Percentiles rank a stretch among this genome's conserved stretches.
phyloP scores from a whole-genome alignment of 2,329 filamentous ascomycete species.

The Leptographium galeiforme region DNA sequence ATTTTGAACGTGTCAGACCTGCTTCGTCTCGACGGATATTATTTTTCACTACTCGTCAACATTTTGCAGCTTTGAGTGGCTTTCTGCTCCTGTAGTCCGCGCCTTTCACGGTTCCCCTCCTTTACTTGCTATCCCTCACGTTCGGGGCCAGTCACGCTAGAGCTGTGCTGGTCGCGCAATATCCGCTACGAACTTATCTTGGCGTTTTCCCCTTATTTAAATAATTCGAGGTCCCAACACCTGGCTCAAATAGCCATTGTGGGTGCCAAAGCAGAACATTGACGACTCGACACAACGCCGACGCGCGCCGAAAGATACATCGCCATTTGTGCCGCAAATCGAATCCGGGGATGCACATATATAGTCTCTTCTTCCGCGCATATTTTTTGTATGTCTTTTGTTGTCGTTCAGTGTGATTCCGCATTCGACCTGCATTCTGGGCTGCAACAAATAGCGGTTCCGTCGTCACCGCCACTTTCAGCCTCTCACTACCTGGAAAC shows the following conservation, averaged over 20 bases:
- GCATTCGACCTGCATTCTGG: neutral
- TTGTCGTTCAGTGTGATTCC: no score
- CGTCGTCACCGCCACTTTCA: neutral
- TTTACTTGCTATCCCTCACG: neutral
- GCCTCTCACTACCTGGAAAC: neutral
- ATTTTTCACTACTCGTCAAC: no score
- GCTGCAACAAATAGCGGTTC: neutral
- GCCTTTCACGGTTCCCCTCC: neutral
- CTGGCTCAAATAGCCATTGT: neutral
- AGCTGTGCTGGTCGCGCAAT: neutral
- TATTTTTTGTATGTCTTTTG: neutral
- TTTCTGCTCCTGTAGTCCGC: no score
- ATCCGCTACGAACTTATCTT: neutral
- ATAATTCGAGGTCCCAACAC: neutral
- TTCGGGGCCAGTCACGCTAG: neutral
- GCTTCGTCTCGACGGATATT: no score
- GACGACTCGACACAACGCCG: neutral
- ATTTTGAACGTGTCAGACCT: no score
- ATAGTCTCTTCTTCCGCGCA: neutral
- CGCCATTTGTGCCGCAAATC: neutral
- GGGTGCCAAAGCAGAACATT: neutral
- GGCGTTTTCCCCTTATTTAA: neutral
- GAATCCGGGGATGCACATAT: neutral
- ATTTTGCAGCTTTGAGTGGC: no score
- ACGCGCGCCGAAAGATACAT: neutral